phyloP scores from a whole-genome alignment of 2,329 filamentous ascomycete species.

The Pseudogymnoascus sp. region DNA sequence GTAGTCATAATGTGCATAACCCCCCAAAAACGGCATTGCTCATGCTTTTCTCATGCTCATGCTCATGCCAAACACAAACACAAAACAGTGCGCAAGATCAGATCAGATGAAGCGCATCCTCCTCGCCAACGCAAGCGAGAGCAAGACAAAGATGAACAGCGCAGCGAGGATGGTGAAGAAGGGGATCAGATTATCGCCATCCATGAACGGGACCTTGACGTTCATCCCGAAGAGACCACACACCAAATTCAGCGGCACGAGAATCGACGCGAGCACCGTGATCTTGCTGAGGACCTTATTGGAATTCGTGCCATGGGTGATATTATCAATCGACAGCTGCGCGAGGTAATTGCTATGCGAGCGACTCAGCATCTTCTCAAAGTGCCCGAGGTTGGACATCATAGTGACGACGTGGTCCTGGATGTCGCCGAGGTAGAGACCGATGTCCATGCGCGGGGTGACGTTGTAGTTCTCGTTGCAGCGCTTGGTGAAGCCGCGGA shows the following conservation, averaged over 20 bases:
- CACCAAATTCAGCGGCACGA: conserved; percentile 84
- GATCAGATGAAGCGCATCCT: conserved; percentile 24
- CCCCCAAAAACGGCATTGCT: neutral
- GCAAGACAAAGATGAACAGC: conserved; percentile 42
- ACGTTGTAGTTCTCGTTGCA: conserved; percentile 97
- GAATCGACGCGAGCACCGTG: conserved; percentile 83
- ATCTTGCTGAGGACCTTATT: conserved; percentile 92
- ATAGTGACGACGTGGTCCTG: conserved; percentile 99
- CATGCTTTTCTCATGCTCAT: neutral
- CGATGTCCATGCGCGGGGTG: conserved; percentile 91
- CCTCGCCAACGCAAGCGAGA: conserved; percentile 20
- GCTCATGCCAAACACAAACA: neutral
- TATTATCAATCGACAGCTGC: conserved; percentile 85
- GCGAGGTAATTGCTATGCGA: conserved; percentile 95
- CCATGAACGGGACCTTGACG: conserved; percentile 59
- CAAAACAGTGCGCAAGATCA: neutral
- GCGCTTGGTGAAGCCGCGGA: conserved; percentile 94
- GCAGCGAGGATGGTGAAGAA: conserved; percentile 53
- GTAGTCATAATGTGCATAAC: neutral
- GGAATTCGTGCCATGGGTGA: conserved; percentile 76
- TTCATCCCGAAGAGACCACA: conserved; percentile 79
- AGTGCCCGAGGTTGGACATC: conserved; percentile 93
- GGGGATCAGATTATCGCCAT: conserved; percentile 38
- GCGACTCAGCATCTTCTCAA: conserved; percentile 93
- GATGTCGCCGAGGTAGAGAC: conserved; percentile 92